Conservation (phyloP, 78 protist species). For the slime mould (Dictyostelium discoideum) region dicty_2.7 NC_007090.3:4056501-4057000, state of each 20-base stretch:
- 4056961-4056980: not conserved
- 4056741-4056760: conserved; percentile 54
- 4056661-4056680: conserved; percentile 35
- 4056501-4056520: too few species aligned
- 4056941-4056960: conserved; percentile 10
- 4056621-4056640: conserved; percentile 23
- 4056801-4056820: not conserved
- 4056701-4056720: conserved; percentile 54
- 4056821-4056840: conserved; percentile 15
- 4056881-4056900: conserved; percentile 83
- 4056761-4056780: conserved; percentile 26
- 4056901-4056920: conserved; percentile 21
- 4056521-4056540: too few species aligned
- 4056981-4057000: conserved; percentile 42
- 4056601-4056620: conserved; percentile 26
- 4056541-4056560: not conserved
- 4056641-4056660: conserved; percentile 56
- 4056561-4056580: not conserved
- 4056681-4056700: conserved; percentile 39
- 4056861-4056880: not conserved
- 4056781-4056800: not conserved
- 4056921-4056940: conserved; percentile 60
- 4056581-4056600: conserved; percentile 7
- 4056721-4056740: conserved; percentile 83
- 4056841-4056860: not conserved